Evolutionary conservation across 2,329 filamentous ascomycete genomes (phyloP).

Genomic region (Alternaria arborescens): DNA sequence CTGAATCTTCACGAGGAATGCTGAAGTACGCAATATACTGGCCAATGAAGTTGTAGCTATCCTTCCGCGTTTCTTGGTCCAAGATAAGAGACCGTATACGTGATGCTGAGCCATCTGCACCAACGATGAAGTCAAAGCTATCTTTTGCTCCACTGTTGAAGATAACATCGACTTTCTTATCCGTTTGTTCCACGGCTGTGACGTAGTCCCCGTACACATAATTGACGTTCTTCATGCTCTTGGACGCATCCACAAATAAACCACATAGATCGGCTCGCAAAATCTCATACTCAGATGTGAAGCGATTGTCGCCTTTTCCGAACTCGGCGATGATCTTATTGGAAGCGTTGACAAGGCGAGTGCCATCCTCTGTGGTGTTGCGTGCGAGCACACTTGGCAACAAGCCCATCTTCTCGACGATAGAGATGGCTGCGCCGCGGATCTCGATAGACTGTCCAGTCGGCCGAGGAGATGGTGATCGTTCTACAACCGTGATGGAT

Average conservation of each 20-base stretch:
- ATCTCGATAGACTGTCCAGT: conserved; percentile 59
- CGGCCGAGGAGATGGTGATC: conserved; percentile 48
- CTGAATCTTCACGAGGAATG: conserved; percentile 31
- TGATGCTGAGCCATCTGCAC: conserved; percentile 40
- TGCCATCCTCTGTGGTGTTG: conserved; percentile 53
- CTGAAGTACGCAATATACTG: conserved; percentile 44
- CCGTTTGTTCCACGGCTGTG: conserved; percentile 25
- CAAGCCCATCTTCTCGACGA: conserved; percentile 54
- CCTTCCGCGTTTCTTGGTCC: conserved; percentile 28
- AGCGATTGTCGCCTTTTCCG: conserved; percentile 32
- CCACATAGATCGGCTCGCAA: conserved; percentile 44
- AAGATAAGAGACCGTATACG: conserved; percentile 37
- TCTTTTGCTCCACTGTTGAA: conserved; percentile 34
- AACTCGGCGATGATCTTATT: conserved; percentile 31
- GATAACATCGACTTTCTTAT: conserved; percentile 30
- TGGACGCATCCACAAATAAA: conserved; percentile 41
- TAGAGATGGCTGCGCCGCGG: conserved; percentile 52
- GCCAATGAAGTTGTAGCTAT: conserved; percentile 31
- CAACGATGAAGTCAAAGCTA: conserved; percentile 42
- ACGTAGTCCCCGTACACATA: conserved; percentile 26
- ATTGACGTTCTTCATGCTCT: conserved; percentile 7
- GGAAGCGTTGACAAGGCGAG: conserved; percentile 45
- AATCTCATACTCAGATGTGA: conserved; percentile 46
- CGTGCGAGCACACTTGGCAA: conserved; percentile 47
- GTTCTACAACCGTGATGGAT: conserved; percentile 57